phyloP scores from a whole-genome alignment of 257 asterid species.

The Solanum okadae region DNA sequence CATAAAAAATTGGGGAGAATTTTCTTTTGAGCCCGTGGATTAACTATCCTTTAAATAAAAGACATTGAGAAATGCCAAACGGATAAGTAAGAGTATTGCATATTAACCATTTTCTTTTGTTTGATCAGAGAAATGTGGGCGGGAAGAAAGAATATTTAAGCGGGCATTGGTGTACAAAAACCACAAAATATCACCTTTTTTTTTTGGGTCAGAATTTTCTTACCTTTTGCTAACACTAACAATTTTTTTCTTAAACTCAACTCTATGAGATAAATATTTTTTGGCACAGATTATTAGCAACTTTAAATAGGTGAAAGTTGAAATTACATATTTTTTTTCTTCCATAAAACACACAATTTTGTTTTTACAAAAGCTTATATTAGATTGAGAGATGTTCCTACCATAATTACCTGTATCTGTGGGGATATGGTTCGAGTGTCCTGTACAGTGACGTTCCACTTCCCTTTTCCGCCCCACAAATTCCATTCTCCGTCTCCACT shows the following conservation, averaged over 20 bases:
- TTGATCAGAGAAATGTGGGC: neutral
- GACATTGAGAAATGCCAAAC: too few relatives aligned
- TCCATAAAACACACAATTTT: neutral
- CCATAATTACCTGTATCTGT: conserved; percentile 5
- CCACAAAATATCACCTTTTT: neutral
- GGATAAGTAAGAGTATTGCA: too few relatives aligned
- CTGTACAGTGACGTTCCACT: conserved; percentile 22
- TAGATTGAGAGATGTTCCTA: neutral
- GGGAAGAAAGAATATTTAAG: neutral
- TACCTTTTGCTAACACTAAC: neutral
- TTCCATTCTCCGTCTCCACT: conserved; percentile 7
- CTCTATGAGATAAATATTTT: too few relatives aligned
- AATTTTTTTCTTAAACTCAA: too few relatives aligned
- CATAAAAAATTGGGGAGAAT: neutral
- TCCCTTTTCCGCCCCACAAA: conserved; percentile 24
- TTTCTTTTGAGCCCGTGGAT: too few relatives aligned
- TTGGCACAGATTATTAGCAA: neutral
- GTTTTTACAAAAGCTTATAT: neutral
- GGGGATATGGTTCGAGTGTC: conserved; percentile 4
- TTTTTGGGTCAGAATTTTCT: neutral
- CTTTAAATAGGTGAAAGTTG: neutral
- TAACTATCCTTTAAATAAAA: too few relatives aligned
- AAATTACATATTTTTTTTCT: neutral
- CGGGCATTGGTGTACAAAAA: neutral
- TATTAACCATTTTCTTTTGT: neutral